These are phyloP conservation scores for Leptographium radiaticola DNA, from an alignment of 2,329 filamentous ascomycete genomes.

Conservation along the genomic window DNA sequence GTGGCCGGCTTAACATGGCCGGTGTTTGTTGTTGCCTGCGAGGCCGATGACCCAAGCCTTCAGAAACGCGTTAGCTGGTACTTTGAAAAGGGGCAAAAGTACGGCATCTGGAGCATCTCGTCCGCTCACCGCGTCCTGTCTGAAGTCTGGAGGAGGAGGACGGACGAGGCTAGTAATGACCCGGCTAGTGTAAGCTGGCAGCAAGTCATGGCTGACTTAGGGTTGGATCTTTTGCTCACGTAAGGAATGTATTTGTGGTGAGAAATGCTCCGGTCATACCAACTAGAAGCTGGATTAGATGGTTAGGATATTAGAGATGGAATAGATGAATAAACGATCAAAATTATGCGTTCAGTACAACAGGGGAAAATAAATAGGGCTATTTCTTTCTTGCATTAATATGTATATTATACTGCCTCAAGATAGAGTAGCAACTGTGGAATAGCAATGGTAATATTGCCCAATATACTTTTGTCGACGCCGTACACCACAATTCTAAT, in stretches of 20 bases:
- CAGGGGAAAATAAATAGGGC: too few species aligned
- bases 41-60: background rate
- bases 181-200: background rate
- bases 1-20: constrained; percentile 1
- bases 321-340: too few species aligned
- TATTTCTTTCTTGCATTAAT: too few species aligned
- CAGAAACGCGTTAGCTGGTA: background rate
- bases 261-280: too few species aligned
- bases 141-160: background rate
- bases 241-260: background rate
- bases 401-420: too few species aligned
- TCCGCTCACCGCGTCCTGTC: background rate
- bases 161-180: background rate
- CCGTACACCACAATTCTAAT: too few species aligned
- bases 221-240: background rate
- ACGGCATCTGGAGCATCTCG: constrained; percentile 3
- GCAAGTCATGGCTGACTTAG: background rate
- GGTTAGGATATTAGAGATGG: background rate
- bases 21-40: background rate
- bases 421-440: too few species aligned
- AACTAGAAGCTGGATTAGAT: too few species aligned
- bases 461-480: too few species aligned
- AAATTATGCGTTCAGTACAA: too few species aligned
- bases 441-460: too few species aligned
- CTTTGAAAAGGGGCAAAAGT: constrained; percentile 1